Evolutionary conservation across 305 asterid genomes (phyloP).

Genomic region (Vinca major): DNA sequence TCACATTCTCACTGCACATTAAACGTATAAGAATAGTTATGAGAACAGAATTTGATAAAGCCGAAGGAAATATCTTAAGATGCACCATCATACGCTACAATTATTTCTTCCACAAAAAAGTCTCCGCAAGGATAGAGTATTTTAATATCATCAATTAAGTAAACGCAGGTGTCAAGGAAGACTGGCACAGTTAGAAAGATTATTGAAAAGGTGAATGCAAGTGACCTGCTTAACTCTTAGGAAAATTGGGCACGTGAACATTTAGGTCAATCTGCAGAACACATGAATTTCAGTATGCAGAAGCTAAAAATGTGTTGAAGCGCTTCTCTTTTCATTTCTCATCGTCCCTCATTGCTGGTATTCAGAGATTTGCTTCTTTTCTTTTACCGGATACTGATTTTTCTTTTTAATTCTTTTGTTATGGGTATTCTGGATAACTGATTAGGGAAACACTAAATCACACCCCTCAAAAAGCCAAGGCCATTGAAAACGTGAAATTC

Average conservation of each 20-base stretch:
- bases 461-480: not conserved
- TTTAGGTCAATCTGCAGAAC: not conserved
- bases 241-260: not conserved
- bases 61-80: not conserved
- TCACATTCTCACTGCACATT: conserved; percentile 72
- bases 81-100: not conserved
- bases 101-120: not conserved
- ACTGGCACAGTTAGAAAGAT: too few relatives aligned
- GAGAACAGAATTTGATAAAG: not conserved
- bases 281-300: not conserved
- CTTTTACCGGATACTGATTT: not conserved
- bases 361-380: too few relatives aligned
- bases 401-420: not conserved
- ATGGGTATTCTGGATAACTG: not conserved
- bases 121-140: not conserved
- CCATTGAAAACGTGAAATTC: not conserved
- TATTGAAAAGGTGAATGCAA: not conserved
- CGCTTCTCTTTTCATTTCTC: too few relatives aligned
- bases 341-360: too few relatives aligned
- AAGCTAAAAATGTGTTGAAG: too few relatives aligned
- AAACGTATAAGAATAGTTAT: not conserved
- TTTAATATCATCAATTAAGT: not conserved
- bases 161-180: not conserved
- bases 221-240: not conserved
- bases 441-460: not conserved